These are phyloP conservation scores for Fusarium scirpi DNA, from an alignment of 2,329 filamentous ascomycete genomes.

Conservation along the genomic window DNA sequence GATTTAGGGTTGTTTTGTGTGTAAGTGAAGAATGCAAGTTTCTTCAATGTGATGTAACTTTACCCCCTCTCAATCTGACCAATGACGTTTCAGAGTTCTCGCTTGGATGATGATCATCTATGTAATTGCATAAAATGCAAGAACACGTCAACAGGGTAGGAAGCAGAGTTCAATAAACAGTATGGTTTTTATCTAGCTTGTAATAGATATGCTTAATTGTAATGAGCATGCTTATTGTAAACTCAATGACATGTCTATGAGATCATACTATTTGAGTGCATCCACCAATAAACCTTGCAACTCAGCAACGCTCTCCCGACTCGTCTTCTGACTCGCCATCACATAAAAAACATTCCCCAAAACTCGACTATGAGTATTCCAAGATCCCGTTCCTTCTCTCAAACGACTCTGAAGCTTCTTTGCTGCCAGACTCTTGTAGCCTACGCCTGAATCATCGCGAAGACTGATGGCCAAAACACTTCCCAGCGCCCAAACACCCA, in stretches of 20 bases:
- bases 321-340: conserved; percentile 65
- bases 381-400: conserved; percentile 47
- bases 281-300: conserved; percentile 36
- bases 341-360: conserved; percentile 70
- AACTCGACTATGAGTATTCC: conserved; percentile 67
- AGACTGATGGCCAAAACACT: conserved; percentile 77
- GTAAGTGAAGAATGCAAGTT: conserved; percentile 4
- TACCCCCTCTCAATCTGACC: conserved; percentile 8
- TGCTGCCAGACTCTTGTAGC: conserved; percentile 63
- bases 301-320: conserved; percentile 43
- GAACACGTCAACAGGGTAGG: background rate
- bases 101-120: conserved; percentile 13
- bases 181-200: too few relatives aligned
- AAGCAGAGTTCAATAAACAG: background rate
- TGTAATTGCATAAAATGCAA: conserved; percentile 19
- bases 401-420: conserved; percentile 57
- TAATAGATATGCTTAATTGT: too few relatives aligned
- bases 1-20: background rate
- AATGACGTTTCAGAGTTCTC: background rate
- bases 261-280: conserved; percentile 28
- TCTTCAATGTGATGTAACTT: conserved; percentile 5
- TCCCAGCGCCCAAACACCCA: conserved; percentile 78
- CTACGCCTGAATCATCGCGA: conserved; percentile 55
- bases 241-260: background rate
- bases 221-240: too few relatives aligned